Conservation (phyloP, 2,329 filamentous ascomycete genomes). For the Fusarium poae region DNA sequence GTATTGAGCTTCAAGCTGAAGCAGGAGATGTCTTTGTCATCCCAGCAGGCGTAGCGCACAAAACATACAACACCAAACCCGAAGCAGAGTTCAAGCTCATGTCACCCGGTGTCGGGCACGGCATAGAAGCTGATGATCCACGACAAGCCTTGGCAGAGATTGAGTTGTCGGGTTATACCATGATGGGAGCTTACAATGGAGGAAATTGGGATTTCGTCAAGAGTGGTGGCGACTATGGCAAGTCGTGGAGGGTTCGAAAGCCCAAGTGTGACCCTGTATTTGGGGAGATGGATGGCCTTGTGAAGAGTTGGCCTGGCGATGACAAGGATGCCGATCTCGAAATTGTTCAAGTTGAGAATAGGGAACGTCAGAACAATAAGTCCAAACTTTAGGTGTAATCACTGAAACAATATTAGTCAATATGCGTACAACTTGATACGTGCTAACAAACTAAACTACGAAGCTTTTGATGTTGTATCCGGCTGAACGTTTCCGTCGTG, state of each 20-base stretch:
- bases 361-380: background rate
- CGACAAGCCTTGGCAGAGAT: conserved; percentile 54
- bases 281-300: conserved; percentile 16
- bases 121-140: conserved; percentile 53
- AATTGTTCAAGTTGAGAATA: conserved; percentile 15
- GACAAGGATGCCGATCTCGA: background rate
- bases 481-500: background rate
- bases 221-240: conserved; percentile 39
- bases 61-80: conserved; percentile 62
- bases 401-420: background rate
- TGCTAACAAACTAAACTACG: background rate
- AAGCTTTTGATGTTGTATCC: background rate
- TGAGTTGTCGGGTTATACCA: conserved; percentile 50
- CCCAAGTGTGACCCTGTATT: conserved; percentile 40
- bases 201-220: conserved; percentile 43
- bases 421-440: background rate
- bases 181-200: conserved; percentile 63
- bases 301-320: conserved; percentile 34
- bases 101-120: conserved; percentile 59
- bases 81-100: conserved; percentile 52
- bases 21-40: conserved; percentile 71
- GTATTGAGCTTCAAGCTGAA: conserved; percentile 61
- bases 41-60: conserved; percentile 68
- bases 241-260: conserved; percentile 39
- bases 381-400: background rate